These are phyloP conservation scores for Phyllosticta ampelicida DNA, from an alignment of 2,329 filamentous ascomycete species.

Conservation along the genomic window DNA sequence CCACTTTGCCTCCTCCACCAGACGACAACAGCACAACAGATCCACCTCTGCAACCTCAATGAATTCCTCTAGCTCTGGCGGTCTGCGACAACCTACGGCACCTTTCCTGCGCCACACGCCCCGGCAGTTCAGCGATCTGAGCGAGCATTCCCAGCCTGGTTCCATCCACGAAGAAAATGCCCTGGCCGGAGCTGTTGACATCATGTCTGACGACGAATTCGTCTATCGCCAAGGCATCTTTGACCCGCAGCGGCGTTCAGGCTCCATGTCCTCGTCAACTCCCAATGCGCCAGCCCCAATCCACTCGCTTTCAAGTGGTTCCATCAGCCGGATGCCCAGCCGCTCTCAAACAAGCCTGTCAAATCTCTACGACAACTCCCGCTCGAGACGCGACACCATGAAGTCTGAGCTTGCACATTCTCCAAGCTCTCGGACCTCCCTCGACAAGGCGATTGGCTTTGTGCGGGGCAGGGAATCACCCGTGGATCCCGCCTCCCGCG, in stretches of 20 bases:
- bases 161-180: slow-evolving; percentile 38
- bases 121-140: slow-evolving; percentile 43
- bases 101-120: slow-evolving; percentile 47
- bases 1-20: slow-evolving; percentile 30
- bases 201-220: slow-evolving; percentile 38
- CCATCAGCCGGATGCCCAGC: slow-evolving; percentile 37
- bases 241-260: slow-evolving; percentile 31
- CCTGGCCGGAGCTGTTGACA: slow-evolving; percentile 32
- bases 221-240: slow-evolving; percentile 27
- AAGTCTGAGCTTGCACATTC: slow-evolving; percentile 39
- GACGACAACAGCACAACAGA: slow-evolving; percentile 35
- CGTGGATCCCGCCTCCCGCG: slow-evolving; percentile 41
- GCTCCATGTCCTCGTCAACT: slow-evolving; percentile 32
- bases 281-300: slow-evolving; percentile 24
- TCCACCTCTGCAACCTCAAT: slow-evolving; percentile 47
- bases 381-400: slow-evolving; percentile 39
- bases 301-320: slow-evolving; percentile 24
- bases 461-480: slow-evolving; percentile 38
- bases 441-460: slow-evolving; percentile 45
- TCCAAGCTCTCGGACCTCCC: slow-evolving; percentile 44
- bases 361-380: slow-evolving; percentile 32
- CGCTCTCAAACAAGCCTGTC: slow-evolving; percentile 44
- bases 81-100: slow-evolving; percentile 36
- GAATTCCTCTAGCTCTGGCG: slow-evolving; percentile 39
- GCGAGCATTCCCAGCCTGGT: slow-evolving; percentile 38